A percentile compares a stretch with the other conserved stretches of the same genome.
phyloP scores from a whole-genome alignment of 441 rosid genomes.

The Gossypium gossypioides region DNA sequence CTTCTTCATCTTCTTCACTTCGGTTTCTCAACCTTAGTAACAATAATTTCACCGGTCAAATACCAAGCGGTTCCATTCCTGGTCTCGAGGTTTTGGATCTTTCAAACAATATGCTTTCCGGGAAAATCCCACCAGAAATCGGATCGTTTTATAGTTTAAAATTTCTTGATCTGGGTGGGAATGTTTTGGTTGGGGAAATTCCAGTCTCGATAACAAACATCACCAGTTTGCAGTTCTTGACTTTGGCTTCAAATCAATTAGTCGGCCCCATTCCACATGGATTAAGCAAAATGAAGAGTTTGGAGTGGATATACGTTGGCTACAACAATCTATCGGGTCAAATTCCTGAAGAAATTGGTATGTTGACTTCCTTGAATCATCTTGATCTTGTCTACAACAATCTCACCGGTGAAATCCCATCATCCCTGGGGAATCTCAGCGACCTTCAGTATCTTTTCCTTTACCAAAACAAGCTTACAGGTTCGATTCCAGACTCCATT shows the following conservation, averaged over 20 bases:
- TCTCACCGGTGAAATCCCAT: constrained; percentile 59
- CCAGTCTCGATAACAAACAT: constrained; percentile 43
- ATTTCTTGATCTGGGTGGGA: constrained; percentile 75
- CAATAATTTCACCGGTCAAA: constrained; percentile 65
- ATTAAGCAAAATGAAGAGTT: constrained; percentile 40
- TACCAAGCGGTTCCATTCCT: constrained; percentile 27
- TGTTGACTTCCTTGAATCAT: constrained; percentile 44
- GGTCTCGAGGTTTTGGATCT: constrained; percentile 56
- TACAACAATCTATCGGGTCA: constrained; percentile 73
- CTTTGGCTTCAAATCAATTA: constrained; percentile 72
- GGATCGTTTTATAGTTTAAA: constrained; percentile 44
- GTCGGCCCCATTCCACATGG: constrained; percentile 45
- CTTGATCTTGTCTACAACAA: constrained; percentile 88
- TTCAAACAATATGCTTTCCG: constrained; percentile 64
- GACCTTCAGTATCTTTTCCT: constrained; percentile 60
- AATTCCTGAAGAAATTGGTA: constrained; percentile 58
- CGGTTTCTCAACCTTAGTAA: constrained; percentile 59
- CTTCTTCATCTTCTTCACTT: constrained; percentile 45
- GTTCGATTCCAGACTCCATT: constrained; percentile 46
- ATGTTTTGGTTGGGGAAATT: constrained; percentile 50
- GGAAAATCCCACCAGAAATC: constrained; percentile 41
- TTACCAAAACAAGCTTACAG: constrained; percentile 63
- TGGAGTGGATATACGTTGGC: constrained; percentile 78
- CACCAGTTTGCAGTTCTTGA: constrained; percentile 43
- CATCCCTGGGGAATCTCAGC: constrained; percentile 49